Evolutionary conservation across 345 rosid species (phyloP), one percentile per base, ranked within the genome.

Genomic region (Excoecaria agallocha): DNA sequence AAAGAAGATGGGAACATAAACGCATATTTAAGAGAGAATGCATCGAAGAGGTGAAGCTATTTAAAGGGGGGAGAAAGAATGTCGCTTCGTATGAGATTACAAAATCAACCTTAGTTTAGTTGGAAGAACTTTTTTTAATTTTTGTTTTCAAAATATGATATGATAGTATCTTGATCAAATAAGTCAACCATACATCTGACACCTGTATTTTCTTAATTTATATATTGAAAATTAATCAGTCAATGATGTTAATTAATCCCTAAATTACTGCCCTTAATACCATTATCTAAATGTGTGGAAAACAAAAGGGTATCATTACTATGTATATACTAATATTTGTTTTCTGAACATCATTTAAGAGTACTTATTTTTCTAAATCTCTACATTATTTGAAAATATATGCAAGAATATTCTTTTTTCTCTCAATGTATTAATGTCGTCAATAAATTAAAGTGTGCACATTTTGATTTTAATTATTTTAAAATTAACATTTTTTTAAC

Each of bases 61-160:
- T 85, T 75, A 85, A 74, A 73, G 84, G 50, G 72, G 60, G 77
- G 30, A 30, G 71, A 66, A 64, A 73, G 90, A 80, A 81, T 82
- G 84, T 77, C 74, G 78, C 54, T 48, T 70, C 12, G 65, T 65
- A 1, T 69, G 68, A 72, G 79, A 69, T 85, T 86, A 86, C 92
- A 6, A 74, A 64, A 76, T 79, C 77, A 71, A 37, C 85, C 92
- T 87, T 76, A 43, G 24, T 35, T 30, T 19, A 43, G 9, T 17
- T 17, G n/a, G 51, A 41, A 30, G 30, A 51, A 30, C 16, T 25
- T 30, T 8, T 24, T 64, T 10, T 45, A 19, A 19, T 17, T 41
- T n/a, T 57, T 24, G 22, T 57, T 62, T 41, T 19, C 3, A 66
- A 56, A 56, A 25, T 76, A 24, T 64, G 49, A 68, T 24, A 24